phyloP scores from a whole-genome alignment of 257 asterid genomes.

The Verbena officinalis region DNA sequence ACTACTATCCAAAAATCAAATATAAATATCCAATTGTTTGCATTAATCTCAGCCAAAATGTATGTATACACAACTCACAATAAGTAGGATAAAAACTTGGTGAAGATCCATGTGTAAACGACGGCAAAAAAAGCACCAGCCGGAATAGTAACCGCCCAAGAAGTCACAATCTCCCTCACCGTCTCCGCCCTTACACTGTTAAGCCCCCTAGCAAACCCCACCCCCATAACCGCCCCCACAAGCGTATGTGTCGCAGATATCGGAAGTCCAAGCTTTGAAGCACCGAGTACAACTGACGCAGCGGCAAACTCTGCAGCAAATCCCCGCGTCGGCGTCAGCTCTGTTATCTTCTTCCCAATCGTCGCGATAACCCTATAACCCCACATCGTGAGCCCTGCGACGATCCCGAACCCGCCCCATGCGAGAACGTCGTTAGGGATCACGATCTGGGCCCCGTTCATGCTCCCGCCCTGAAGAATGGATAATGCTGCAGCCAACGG shows the following conservation, averaged over 20 bases:
- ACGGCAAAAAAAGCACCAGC: constrained; percentile 86
- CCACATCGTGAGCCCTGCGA: constrained; percentile 88
- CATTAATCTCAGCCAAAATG: constrained; percentile 26
- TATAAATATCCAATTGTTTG: constrained; percentile 19
- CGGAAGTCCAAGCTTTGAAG: constrained; percentile 86
- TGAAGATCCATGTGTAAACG: constrained; percentile 78
- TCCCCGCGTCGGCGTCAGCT: constrained; percentile 88
- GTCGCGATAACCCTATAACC: constrained; percentile 89
- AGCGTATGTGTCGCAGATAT: constrained; percentile 94
- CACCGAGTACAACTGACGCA: constrained; percentile 83
- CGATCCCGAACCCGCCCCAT: constrained; percentile 98
- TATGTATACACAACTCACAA: constrained; percentile 38
- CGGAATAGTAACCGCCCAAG: constrained; percentile 91
- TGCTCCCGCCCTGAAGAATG: constrained; percentile 70
- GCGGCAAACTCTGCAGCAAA: constrained; percentile 99
- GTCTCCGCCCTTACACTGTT: constrained; percentile 89
- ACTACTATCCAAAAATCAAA: constrained; percentile 23
- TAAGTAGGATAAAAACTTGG: constrained; percentile 59
- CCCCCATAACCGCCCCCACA: constrained; percentile 99
- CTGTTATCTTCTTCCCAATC: constrained; percentile 92
- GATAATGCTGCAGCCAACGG: constrained; percentile 90
- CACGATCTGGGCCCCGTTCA: constrained; percentile 57
- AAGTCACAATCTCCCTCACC: constrained; percentile 84
- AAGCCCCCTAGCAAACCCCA: constrained; percentile 90
- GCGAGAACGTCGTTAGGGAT: constrained; percentile 86